These are phyloP conservation scores for Sutorius eximius DNA, from an alignment of 1,284 basidiomycete species.

Conservation along the genomic window DNA sequence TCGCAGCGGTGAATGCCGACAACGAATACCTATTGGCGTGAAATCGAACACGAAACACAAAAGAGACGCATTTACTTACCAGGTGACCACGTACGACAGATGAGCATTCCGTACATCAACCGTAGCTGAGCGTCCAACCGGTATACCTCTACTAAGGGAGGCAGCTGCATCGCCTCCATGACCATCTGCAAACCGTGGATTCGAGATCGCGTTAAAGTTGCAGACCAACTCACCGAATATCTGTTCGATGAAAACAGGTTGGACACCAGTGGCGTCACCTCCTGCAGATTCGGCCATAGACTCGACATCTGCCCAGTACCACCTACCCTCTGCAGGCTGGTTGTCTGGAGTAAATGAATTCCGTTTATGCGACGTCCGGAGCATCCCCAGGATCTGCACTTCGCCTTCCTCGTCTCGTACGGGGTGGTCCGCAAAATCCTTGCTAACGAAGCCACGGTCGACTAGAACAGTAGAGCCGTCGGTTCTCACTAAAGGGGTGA, in stretches of 20 bases:
- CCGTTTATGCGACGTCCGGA: constrained; percentile 65
- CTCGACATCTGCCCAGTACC: constrained; percentile 90
- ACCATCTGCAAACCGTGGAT: constrained; percentile 58
- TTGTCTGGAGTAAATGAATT: constrained; percentile 91
- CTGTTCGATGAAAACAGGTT: constrained; percentile 85
- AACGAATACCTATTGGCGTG: constrained; percentile 59
- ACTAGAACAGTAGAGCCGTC: constrained; percentile 83
- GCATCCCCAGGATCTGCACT: constrained; percentile 73
- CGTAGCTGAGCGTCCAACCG: constrained; percentile 81
- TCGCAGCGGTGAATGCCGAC: constrained; percentile 58
- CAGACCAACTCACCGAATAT: constrained; percentile 66
- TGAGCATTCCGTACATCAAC: constrained; percentile 95
- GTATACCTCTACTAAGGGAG: constrained; percentile 72
- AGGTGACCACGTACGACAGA: constrained; percentile 93
- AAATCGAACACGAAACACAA: constrained; percentile 2
- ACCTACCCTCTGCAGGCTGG: constrained; percentile 74
- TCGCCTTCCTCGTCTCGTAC: constrained; percentile 47
- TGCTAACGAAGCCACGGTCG: constrained; percentile 88
- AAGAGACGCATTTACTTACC: constrained; percentile 50
- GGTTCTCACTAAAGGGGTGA: constrained; percentile 80
- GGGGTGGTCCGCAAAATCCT: constrained; percentile 47
- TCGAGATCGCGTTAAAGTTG: constrained; percentile 7
- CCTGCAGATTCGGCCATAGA: constrained; percentile 83
- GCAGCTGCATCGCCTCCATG: constrained; percentile 68
- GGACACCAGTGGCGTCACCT: constrained; percentile 65